Percentiles rank a stretch among this genome's conserved stretches.
Evolutionary conservation across 108 stramenopile genomes (phyloP).

Genomic region (Discostella stelligeroides): DNA sequence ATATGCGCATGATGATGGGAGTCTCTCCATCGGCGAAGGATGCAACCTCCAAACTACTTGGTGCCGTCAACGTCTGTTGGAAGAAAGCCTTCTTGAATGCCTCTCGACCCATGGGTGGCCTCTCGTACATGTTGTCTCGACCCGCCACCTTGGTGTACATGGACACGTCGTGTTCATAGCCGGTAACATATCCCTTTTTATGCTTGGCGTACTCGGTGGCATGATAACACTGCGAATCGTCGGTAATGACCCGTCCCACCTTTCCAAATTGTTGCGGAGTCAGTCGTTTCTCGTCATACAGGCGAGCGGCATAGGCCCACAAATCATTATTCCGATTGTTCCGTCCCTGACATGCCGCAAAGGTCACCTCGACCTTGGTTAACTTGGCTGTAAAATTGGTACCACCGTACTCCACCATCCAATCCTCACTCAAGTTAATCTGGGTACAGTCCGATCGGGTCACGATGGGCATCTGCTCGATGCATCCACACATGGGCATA

Average conservation of each 20-base stretch:
- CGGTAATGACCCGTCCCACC: slow-evolving; percentile 28
- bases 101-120: slow-evolving; percentile 16
- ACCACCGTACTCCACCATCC: slow-evolving; percentile 38
- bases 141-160: slow-evolving; percentile 43
- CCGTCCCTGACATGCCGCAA: slow-evolving; percentile 49
- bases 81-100: slow-evolving; percentile 29
- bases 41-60: background rate
- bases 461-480: slow-evolving; percentile 46
- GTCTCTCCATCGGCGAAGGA: background rate
- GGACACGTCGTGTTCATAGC: slow-evolving; percentile 30
- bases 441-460: slow-evolving; percentile 54
- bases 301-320: slow-evolving; percentile 40
- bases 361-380: slow-evolving; percentile 20
- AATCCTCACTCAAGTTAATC: slow-evolving; percentile 25
- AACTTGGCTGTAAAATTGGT: slow-evolving; percentile 10
- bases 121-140: slow-evolving; percentile 1
- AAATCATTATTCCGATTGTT: slow-evolving; percentile 49
- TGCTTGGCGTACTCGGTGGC: slow-evolving; percentile 17
- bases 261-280: slow-evolving; percentile 23
- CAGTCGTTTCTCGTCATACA: slow-evolving; percentile 43
- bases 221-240: slow-evolving; percentile 18
- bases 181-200: slow-evolving; percentile 20
- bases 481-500: slow-evolving; percentile 42
- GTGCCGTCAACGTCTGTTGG: slow-evolving; percentile 10
- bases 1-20: slow-evolving; percentile 29